These are phyloP conservation scores for Ananas comosus DNA, from an alignment of 176 grass and related monocot species.

Conservation along the genomic window DNA sequence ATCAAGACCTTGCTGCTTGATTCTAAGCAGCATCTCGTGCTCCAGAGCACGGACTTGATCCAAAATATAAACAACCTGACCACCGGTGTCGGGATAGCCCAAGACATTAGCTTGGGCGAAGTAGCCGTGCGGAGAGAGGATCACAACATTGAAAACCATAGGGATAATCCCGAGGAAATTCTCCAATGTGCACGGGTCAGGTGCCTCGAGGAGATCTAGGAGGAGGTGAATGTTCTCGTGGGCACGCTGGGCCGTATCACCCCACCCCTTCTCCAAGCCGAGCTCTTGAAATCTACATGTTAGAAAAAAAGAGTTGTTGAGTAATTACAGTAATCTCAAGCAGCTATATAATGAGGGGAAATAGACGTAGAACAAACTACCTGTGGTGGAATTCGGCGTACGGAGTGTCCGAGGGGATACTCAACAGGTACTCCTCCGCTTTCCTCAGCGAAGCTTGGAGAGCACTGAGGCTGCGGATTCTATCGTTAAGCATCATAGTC, in stretches of 20 bases:
- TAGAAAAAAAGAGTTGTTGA: slow-evolving; percentile 6
- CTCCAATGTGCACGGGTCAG: slow-evolving; percentile 81
- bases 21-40: slow-evolving; percentile 88
- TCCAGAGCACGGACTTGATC: slow-evolving; percentile 99
- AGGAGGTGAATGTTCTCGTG: slow-evolving; percentile 91
- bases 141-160: slow-evolving; percentile 98
- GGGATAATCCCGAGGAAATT: slow-evolving; percentile 92
- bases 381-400: slow-evolving; percentile 90
- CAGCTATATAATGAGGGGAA: background rate
- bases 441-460: slow-evolving; percentile 85
- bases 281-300: slow-evolving; percentile 82
- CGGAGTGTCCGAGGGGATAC: slow-evolving; percentile 50
- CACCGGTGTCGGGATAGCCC: slow-evolving; percentile 99
- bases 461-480: slow-evolving; percentile 78
- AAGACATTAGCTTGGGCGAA: slow-evolving; percentile 98
- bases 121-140: slow-evolving; percentile 90
- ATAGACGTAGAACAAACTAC: slow-evolving; percentile 14
- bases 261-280: slow-evolving; percentile 96
- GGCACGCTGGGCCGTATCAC: slow-evolving; percentile 64
- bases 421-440: slow-evolving; percentile 74
- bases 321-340: background rate
- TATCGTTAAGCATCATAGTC: slow-evolving; percentile 99
- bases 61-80: slow-evolving; percentile 99
- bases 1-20: slow-evolving; percentile 92
- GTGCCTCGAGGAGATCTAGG: slow-evolving; percentile 94